phyloP scores from a whole-genome alignment of 495 filamentous ascomycete genomes.

The Aspergillus sclerotioniger region DNA sequence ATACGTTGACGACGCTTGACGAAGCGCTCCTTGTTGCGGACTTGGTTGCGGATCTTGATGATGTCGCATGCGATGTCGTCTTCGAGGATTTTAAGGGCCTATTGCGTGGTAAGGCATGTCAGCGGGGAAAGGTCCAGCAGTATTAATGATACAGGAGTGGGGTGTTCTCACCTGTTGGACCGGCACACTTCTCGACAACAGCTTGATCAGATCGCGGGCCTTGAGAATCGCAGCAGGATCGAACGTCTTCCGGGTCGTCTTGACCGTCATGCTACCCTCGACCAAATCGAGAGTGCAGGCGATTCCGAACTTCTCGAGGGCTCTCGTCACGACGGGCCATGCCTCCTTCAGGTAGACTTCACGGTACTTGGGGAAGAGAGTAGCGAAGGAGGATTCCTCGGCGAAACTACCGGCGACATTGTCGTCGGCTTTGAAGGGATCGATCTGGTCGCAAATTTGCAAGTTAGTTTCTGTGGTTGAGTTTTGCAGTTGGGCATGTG shows the following conservation, averaged over 20 bases:
- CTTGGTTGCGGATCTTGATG: slow-evolving; percentile 87
- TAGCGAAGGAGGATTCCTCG: slow-evolving; percentile 89
- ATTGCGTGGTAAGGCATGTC: slow-evolving; percentile 7
- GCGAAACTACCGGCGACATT: slow-evolving; percentile 82
- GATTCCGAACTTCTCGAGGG: slow-evolving; percentile 78
- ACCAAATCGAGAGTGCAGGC: slow-evolving; percentile 90
- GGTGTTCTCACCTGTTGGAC: slow-evolving; percentile 62
- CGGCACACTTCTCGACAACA: slow-evolving; percentile 88
- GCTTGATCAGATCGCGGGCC: slow-evolving; percentile 88
- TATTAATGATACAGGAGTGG: background rate
- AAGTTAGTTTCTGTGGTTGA: slow-evolving; percentile 11
- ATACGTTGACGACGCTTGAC: slow-evolving; percentile 94
- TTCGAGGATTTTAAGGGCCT: slow-evolving; percentile 88
- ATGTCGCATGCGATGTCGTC: slow-evolving; percentile 88
- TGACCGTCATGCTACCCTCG: slow-evolving; percentile 93
- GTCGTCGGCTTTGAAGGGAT: slow-evolving; percentile 80
- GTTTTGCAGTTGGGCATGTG: background rate
- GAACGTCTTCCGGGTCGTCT: slow-evolving; percentile 91
- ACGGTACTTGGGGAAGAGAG: slow-evolving; percentile 96
- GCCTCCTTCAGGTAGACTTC: slow-evolving; percentile 89
- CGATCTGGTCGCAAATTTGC: slow-evolving; percentile 50
- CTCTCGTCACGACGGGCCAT: slow-evolving; percentile 80
- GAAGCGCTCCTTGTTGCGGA: slow-evolving; percentile 94
- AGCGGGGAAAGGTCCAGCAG: background rate
- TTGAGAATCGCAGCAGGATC: slow-evolving; percentile 95